Base-by-base conservation (phyloP, 2,329 filamentous ascomycete genomes). In the Neonectria punicea region DNA sequence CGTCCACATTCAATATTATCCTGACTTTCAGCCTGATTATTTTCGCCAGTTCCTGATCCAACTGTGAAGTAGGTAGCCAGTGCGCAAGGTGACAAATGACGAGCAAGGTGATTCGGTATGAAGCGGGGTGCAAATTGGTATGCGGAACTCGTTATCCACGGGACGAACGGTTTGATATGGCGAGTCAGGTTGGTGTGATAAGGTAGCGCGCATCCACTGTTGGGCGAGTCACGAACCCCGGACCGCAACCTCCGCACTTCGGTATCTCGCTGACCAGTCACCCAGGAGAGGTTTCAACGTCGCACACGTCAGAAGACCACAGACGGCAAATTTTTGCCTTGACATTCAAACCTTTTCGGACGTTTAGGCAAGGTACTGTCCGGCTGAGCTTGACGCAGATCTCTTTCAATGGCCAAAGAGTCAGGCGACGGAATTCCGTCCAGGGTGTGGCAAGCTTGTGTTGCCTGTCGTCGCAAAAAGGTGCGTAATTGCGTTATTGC, bases 381-480 rank as follows among this genome's bases (percentile, higher is more conserved):
- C 32, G 4, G 14, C 32, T 14, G 32, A 4, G 10, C 11, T 36
- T 36, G 32, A 14, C 32, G 14, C 14, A 30, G 9, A 4, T 30
- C 16, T 18, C 14, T 14, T 36, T 36, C 32, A 28, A 58, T 58
- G 56, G 30, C 56, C 11, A 51, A 49, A 28, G 56, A 58, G 30
- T n/a, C 56, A 18, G 25, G 34, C 9, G 56, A 58, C 11, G 34
- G 41, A 16, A 11, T 49, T 20, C 28, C 56, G 16, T 16, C 49
- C 18, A 39, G 57, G 25, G 57, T 59, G 25, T 59, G 57, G 57
- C 57, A 59, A 46, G 57, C 57, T 2, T 59, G 57, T 46, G 39
- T 59, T 22, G 49, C 57, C 18, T 59, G 57, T 28, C 39, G 57
- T 20, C 57, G 57, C n/a, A 59, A 59, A 30, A 59, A 59, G 49